Conservation (phyloP, 352 stramenopile species). For the Albugo laibachii region DNA sequence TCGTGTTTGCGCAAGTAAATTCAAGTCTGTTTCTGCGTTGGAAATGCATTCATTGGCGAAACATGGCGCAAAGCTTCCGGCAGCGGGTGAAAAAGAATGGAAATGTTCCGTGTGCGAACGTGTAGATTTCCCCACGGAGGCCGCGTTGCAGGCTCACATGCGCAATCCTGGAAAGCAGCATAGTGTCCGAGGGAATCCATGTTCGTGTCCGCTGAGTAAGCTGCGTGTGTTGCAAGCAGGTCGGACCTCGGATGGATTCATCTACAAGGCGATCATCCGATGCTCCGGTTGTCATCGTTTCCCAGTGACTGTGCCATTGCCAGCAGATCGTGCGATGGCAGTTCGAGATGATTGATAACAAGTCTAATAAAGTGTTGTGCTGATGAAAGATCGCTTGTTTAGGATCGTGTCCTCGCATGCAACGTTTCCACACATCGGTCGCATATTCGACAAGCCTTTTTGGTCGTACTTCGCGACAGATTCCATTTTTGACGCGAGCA, state of each 20-base stretch:
- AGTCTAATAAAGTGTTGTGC: too few relatives aligned
- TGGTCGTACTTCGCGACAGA: slow-evolving; percentile 49
- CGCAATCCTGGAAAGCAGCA: background rate
- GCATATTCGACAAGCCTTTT: slow-evolving; percentile 62
- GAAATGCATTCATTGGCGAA: too few relatives aligned
- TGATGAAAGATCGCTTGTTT: too few relatives aligned
- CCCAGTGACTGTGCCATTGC: background rate
- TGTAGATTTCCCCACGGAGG: background rate
- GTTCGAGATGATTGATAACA: too few relatives aligned
- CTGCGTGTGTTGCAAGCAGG: background rate
- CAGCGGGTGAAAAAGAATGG: too few relatives aligned
- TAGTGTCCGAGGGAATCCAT: background rate
- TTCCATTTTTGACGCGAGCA: slow-evolving; percentile 66
- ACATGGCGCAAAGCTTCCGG: too few relatives aligned
- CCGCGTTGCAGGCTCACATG: background rate
- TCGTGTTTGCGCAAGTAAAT: too few relatives aligned
- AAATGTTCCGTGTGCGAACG: background rate
- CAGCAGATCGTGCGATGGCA: background rate
- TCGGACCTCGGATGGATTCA: background rate
- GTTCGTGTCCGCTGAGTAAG: background rate
- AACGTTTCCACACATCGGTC: slow-evolving; percentile 26
- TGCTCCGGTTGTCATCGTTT: background rate
- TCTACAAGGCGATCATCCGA: background rate
- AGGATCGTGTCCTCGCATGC: too few relatives aligned
- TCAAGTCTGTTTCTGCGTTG: too few relatives aligned